These are phyloP conservation scores for Mortierella sp. DNA, from an alignment of 371 early-diverging fungal genomes.

Conservation along the genomic window DNA sequence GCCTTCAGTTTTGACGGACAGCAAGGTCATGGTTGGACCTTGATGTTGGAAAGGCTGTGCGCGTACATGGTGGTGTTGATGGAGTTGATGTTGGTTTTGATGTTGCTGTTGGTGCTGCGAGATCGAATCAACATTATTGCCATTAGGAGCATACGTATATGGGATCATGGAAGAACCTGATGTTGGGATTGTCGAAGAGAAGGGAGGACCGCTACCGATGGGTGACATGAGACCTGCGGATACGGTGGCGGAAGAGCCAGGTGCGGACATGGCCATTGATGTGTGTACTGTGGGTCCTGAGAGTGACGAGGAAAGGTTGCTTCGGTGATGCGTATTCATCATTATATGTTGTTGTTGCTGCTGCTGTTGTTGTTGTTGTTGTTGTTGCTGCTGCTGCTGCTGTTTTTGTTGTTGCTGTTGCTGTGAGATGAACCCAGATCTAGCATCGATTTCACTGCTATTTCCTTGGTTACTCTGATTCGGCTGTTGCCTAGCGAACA, in stretches of 20 bases:
- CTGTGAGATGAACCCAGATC: slow-evolving; percentile 4
- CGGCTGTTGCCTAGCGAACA: neutral
- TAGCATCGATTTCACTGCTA: neutral
- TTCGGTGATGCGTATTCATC: slow-evolving; percentile 6
- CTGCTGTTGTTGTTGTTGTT: slow-evolving; percentile 24
- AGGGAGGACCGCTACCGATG: slow-evolving; percentile 9
- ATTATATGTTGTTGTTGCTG: slow-evolving; percentile 29
- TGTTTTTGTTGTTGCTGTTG: slow-evolving; percentile 20
- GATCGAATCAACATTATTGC: slow-evolving; percentile 3
- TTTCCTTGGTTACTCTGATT: neutral
- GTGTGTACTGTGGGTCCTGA: slow-evolving; percentile 5
- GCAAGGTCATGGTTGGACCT: slow-evolving; percentile 29
- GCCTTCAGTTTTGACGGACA: slow-evolving; percentile 29
- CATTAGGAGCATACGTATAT: slow-evolving; percentile 8
- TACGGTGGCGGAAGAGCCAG: neutral
- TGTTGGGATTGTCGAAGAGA: slow-evolving; percentile 1
- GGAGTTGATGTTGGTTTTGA: slow-evolving; percentile 15
- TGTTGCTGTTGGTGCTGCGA: slow-evolving; percentile 10
- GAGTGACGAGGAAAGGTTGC: slow-evolving; percentile 3
- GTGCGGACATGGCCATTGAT: slow-evolving; percentile 5
- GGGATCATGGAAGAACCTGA: slow-evolving; percentile 13
- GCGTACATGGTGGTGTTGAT: slow-evolving; percentile 15
- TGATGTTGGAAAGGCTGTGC: slow-evolving; percentile 20
- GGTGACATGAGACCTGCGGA: slow-evolving; percentile 18
- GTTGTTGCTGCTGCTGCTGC: slow-evolving; percentile 23